Percentiles rank a stretch among this genome's conserved stretches.
Conservation (phyloP, 352 stramenopile species). For the Pythium brachiatum region DNA sequence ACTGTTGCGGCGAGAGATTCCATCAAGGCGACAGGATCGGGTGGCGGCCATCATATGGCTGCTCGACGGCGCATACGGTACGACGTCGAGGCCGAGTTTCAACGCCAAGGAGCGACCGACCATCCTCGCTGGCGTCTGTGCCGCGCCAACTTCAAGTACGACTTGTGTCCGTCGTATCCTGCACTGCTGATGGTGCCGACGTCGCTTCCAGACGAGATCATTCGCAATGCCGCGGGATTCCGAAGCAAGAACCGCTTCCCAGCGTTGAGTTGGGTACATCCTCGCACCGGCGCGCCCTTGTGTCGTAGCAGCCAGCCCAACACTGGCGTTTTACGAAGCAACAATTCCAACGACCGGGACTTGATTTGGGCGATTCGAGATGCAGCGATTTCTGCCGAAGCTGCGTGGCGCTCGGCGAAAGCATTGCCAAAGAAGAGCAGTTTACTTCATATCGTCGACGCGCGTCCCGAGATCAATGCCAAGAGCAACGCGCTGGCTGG, state of each 20-base stretch:
- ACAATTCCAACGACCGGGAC: slow-evolving; percentile 87
- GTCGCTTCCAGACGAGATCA: slow-evolving; percentile 59
- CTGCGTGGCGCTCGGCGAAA: slow-evolving; percentile 27
- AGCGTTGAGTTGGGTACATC: slow-evolving; percentile 90
- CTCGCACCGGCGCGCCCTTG: slow-evolving; percentile 86
- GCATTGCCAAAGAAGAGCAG: slow-evolving; percentile 65
- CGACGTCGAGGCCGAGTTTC: slow-evolving; percentile 57
- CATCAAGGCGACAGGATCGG: slow-evolving; percentile 12
- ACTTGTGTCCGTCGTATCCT: slow-evolving; percentile 73
- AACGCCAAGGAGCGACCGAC: slow-evolving; percentile 52
- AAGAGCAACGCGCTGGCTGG: slow-evolving; percentile 88
- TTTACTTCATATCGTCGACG: slow-evolving; percentile 87
- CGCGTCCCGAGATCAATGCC: slow-evolving; percentile 88
- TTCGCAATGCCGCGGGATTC: slow-evolving; percentile 63
- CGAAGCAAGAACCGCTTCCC: slow-evolving; percentile 78
- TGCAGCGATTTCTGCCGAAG: slow-evolving; percentile 49
- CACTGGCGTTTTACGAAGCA: slow-evolving; percentile 93
- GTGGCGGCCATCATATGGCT: slow-evolving; percentile 14
- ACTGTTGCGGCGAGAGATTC: slow-evolving; percentile 2
- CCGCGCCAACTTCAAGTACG: slow-evolving; percentile 61
- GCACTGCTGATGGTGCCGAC: slow-evolving; percentile 68
- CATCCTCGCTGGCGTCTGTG: slow-evolving; percentile 71
- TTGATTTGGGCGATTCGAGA: slow-evolving; percentile 89
- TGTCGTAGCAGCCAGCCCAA: slow-evolving; percentile 95
- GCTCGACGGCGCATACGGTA: slow-evolving; percentile 72